Conservation (phyloP, 805 yeast species). For the Spathaspora boniae region DNA sequence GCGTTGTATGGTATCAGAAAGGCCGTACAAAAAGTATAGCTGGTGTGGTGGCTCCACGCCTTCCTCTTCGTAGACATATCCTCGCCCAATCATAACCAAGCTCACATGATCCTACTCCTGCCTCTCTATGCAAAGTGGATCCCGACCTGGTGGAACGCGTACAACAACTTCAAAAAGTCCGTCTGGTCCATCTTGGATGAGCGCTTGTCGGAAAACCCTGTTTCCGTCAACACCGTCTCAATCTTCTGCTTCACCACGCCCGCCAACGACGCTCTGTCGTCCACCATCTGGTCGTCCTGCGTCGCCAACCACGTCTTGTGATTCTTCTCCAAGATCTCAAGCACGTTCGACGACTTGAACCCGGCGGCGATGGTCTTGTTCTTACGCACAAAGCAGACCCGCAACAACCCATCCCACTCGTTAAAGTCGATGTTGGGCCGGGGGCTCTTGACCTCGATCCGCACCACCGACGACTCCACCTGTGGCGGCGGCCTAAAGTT, state of each 20-base stretch:
- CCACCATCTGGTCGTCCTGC: constrained; percentile 39
- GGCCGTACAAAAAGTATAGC: too few relatives aligned
- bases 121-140: constrained; percentile 85
- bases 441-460: constrained; percentile 87
- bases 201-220: constrained; percentile 81
- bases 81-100: constrained; percentile 1
- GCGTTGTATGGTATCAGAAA: too few relatives aligned
- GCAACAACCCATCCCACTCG: constrained; percentile 95
- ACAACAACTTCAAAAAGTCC: constrained; percentile 80
- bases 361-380: constrained; percentile 92
- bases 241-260: constrained; percentile 65
- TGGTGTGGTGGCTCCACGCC: too few relatives aligned
- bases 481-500: constrained; percentile 98
- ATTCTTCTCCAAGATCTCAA: constrained; percentile 81
- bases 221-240: constrained; percentile 68
- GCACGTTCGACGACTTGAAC: constrained; percentile 75
- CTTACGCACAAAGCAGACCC: constrained; percentile 90
- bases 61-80: too few relatives aligned
- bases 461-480: constrained; percentile 94
- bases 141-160: constrained; percentile 95
- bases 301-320: constrained; percentile 71
- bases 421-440: constrained; percentile 90
- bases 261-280: constrained; percentile 37
- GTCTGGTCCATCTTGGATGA: constrained; percentile 94
- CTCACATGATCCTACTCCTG: too few relatives aligned